Conservation (phyloP, 2,329 filamentous ascomycete genomes). For the Boeremia lycopersici region DNA sequence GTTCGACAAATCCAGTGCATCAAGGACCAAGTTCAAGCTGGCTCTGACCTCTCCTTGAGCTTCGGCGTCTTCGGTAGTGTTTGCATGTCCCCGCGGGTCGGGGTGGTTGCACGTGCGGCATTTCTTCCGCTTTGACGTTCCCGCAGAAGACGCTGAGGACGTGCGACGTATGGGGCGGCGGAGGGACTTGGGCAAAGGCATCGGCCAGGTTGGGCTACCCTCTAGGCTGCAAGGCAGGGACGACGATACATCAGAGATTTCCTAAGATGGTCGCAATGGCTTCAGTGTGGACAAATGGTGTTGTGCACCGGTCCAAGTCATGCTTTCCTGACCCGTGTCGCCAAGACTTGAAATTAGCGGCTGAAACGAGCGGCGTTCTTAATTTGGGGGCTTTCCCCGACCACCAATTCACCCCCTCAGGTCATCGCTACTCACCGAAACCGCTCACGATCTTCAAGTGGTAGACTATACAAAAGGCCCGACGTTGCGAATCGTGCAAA, state of each 20-base stretch:
- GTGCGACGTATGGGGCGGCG: constrained; percentile 23
- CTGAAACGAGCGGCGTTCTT: constrained; percentile 8
- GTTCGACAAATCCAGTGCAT: constrained; percentile 30
- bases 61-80: constrained; percentile 29
- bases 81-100: constrained; percentile 35
- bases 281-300: neutral
- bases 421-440: neutral
- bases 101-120: constrained; percentile 40
- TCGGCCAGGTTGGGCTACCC: constrained; percentile 6
- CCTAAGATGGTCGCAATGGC: neutral
- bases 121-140: constrained; percentile 25
- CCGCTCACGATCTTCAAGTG: neutral
- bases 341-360: constrained; percentile 5
- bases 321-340: neutral
- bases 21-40: constrained; percentile 33
- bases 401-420: neutral
- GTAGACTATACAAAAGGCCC: too few species aligned
- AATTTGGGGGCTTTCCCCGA: neutral
- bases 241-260: constrained; percentile 9
- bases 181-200: constrained; percentile 36
- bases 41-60: constrained; percentile 21
- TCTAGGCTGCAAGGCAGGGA: neutral
- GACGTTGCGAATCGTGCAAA: too few species aligned
- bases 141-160: constrained; percentile 14
- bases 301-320: neutral